These are phyloP conservation scores for Tuber umbilicatum DNA, from an alignment of 495 filamentous ascomycete genomes.

Conservation along the genomic window DNA sequence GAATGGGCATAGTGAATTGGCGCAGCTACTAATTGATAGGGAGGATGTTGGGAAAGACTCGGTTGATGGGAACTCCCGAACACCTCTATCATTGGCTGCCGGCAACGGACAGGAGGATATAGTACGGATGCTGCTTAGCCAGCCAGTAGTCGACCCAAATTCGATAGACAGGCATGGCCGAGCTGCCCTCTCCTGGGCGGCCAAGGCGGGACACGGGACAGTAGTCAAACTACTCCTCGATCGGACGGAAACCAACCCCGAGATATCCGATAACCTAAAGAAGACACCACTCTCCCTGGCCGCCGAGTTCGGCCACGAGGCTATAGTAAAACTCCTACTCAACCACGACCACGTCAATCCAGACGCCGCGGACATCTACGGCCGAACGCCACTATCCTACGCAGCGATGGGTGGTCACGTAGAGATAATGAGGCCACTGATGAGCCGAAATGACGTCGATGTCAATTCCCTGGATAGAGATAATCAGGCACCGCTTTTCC, in stretches of 20 bases:
- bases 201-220: conserved; percentile 15
- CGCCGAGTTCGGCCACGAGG: neutral
- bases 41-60: neutral
- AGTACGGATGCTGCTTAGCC: neutral
- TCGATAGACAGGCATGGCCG: neutral
- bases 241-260: neutral
- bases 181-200: conserved; percentile 18
- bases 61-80: neutral
- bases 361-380: neutral
- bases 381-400: neutral
- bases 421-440: neutral
- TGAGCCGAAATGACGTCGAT: neutral
- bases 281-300: neutral
- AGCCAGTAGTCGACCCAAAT: neutral
- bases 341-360: neutral
- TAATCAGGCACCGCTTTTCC: neutral
- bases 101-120: neutral
- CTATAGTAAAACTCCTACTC: neutral
- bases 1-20: neutral
- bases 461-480: neutral
- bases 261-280: neutral
- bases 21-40: neutral
- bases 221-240: conserved; percentile 11
- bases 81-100: neutral
- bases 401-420: neutral